Evolutionary conservation across 441 rosid species (phyloP).

Genomic region (Erodium chrysanthum): DNA sequence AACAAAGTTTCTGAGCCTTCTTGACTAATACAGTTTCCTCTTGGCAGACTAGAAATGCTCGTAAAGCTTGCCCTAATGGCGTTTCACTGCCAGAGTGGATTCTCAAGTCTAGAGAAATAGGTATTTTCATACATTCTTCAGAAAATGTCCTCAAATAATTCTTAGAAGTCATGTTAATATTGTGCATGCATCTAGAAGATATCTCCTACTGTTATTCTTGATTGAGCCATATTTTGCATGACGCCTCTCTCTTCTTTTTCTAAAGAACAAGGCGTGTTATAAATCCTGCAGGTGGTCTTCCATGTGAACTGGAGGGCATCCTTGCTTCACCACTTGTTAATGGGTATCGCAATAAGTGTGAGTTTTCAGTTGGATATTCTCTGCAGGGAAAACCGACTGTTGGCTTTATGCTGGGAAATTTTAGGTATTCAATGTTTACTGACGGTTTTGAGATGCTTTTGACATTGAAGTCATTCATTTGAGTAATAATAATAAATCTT

Average conservation of each 20-base stretch:
- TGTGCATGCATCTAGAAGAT: neutral
- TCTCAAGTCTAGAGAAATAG: constrained; percentile 53
- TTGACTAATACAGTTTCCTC: constrained; percentile 20
- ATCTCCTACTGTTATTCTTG: neutral
- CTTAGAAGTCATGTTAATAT: neutral
- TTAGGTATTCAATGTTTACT: constrained; percentile 41
- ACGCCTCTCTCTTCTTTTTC: neutral
- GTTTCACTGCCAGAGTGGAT: constrained; percentile 6
- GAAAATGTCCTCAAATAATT: neutral
- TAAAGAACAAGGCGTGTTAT: constrained; percentile 3
- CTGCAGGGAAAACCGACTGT: constrained; percentile 66
- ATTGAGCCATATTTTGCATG: neutral
- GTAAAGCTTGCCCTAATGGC: constrained; percentile 22
- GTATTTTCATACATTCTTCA: constrained; percentile 28
- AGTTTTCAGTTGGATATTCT: constrained; percentile 86
- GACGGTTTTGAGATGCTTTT: constrained; percentile 10
- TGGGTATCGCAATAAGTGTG: constrained; percentile 96
- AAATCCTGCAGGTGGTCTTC: constrained; percentile 60
- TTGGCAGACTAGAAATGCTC: constrained; percentile 76
- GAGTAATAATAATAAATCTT: constrained; percentile 20
- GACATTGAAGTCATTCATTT: constrained; percentile 8
- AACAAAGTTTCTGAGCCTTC: constrained; percentile 15
- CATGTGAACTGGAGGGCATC: constrained; percentile 75
- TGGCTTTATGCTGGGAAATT: constrained; percentile 88
- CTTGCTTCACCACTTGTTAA: constrained; percentile 64